Evolutionary conservation across 2,329 filamentous ascomycete species (phyloP), one percentile per base, ranked within the genome.

Genomic region (Phaeophleospora eucalypticola): DNA sequence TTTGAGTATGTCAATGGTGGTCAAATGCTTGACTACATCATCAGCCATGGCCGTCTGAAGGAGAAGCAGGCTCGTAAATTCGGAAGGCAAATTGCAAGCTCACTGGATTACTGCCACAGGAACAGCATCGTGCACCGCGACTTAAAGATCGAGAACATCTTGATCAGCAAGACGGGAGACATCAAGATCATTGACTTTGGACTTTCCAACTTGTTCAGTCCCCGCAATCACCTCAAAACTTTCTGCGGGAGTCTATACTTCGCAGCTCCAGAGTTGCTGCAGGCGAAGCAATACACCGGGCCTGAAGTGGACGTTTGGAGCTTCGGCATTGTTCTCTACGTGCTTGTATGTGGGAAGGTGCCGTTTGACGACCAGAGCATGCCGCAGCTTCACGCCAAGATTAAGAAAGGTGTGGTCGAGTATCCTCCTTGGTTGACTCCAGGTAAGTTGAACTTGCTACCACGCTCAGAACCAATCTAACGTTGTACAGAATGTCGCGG

Each of bases 161-260:
- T 98, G 51, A 98, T 98, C 71, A 96, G 89, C 76, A 97, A 97
- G 75, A 96, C 87, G 2, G 93, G 93, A 34, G 93, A 98, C 65
- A 98, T 98, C 70, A 97, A 97, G 67, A 97, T 98, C 61, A 98
- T 98, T 58, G 93, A 98, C 66, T 98, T 98, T 67, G 93, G 91
- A 21, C 76, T 98, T 45, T 97, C 91, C 73, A 98, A 98, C 62
- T 80, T 97, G 3, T 98, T 96, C 68, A 84, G 89, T 4, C 93
- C 93, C 0, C 78, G 84, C 36, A 81, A 80, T 52, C 84, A 94
- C 53, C 78, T 97, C 48, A 96, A 95, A 71, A 98, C 93, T 0
- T 98, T 97, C 64, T 98, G 93, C 62, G 93, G 93, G 38, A 96
- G 90, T 75, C 74, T 98, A 32, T 98, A 98, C 67, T 98, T 98